Evolutionary conservation across 1,284 basidiomycete species (phyloP).

Genomic region (Ustilago trichophora): DNA sequence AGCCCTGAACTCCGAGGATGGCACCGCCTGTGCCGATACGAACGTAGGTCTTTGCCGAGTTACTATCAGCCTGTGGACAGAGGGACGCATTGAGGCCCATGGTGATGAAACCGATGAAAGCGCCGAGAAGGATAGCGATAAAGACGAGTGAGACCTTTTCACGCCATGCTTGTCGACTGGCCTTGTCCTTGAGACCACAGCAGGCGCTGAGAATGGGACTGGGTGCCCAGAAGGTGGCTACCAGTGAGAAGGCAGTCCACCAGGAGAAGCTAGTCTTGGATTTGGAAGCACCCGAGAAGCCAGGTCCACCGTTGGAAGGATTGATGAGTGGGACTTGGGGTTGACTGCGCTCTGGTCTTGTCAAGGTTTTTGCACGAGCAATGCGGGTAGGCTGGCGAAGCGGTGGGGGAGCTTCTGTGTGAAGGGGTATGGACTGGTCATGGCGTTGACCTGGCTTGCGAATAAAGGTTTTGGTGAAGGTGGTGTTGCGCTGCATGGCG

Average conservation of each 20-base stretch:
- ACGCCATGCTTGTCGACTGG: conserved; percentile 64
- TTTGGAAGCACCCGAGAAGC: conserved; percentile 24
- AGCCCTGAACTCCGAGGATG: conserved; percentile 78
- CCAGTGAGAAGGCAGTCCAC: conserved; percentile 53
- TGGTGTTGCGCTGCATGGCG: conserved; percentile 37
- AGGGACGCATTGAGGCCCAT: conserved; percentile 92
- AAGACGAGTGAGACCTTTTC: conserved; percentile 64
- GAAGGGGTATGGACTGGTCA: conserved; percentile 58
- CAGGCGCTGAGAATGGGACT: conserved; percentile 66
- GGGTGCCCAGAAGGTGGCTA: conserved; percentile 64
- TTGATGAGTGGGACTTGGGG: conserved; percentile 76
- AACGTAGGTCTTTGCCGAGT: conserved; percentile 42
- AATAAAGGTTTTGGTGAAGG: conserved; percentile 61
- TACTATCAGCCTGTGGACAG: conserved; percentile 74
- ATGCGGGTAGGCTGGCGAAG: conserved; percentile 61
- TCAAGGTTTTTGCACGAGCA: conserved; percentile 72
- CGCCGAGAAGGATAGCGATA: conserved; percentile 72
- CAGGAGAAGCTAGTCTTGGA: conserved; percentile 21
- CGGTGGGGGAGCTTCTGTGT: conserved; percentile 60
- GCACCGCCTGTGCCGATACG: conserved; percentile 39
- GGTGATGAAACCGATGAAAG: conserved; percentile 86
- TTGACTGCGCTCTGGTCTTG: conserved; percentile 76
- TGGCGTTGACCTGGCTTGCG: conserved; percentile 50
- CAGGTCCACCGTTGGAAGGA: conserved; percentile 69
- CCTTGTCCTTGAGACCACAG: conserved; percentile 49